phyloP scores from a whole-genome alignment of 768 basidiomycete genomes.

The Lentinula edodes region DNA sequence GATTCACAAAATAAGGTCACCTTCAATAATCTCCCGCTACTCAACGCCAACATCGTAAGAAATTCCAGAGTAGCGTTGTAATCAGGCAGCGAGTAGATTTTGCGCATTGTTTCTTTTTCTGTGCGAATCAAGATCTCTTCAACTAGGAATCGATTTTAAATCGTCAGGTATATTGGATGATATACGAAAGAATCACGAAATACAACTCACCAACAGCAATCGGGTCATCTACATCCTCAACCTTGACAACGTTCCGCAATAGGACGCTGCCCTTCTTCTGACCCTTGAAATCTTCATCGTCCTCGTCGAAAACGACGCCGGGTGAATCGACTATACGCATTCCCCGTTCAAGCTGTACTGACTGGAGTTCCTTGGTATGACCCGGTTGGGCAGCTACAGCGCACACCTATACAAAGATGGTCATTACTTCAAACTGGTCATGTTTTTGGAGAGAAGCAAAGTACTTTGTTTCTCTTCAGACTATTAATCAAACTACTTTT shows the following conservation, averaged over 20 bases:
- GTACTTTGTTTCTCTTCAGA: slow-evolving; percentile 75
- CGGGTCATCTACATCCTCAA: slow-evolving; percentile 88
- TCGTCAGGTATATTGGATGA: background rate
- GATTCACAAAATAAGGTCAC: slow-evolving; percentile 25
- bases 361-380: slow-evolving; percentile 89
- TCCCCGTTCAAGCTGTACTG: slow-evolving; percentile 87
- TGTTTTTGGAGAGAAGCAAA: slow-evolving; percentile 6
- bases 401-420: slow-evolving; percentile 53
- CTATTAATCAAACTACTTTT: slow-evolving; percentile 95
- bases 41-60: slow-evolving; percentile 84
- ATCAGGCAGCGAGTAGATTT: slow-evolving; percentile 80
- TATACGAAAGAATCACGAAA: background rate
- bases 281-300: slow-evolving; percentile 44
- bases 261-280: slow-evolving; percentile 60
- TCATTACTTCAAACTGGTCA: background rate
- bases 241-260: slow-evolving; percentile 83
- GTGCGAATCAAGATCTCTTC: slow-evolving; percentile 83
- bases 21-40: slow-evolving; percentile 79
- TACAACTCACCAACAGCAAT: slow-evolving; percentile 69
- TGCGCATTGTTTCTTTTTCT: slow-evolving; percentile 62
- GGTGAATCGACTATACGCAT: slow-evolving; percentile 93
- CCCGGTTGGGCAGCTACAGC: slow-evolving; percentile 93
- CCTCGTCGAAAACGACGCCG: slow-evolving; percentile 93
- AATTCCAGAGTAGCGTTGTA: slow-evolving; percentile 75
- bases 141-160: slow-evolving; percentile 40